Conservation (phyloP, 345 rosid species). For the Zanthoxylum bungeanum region DNA sequence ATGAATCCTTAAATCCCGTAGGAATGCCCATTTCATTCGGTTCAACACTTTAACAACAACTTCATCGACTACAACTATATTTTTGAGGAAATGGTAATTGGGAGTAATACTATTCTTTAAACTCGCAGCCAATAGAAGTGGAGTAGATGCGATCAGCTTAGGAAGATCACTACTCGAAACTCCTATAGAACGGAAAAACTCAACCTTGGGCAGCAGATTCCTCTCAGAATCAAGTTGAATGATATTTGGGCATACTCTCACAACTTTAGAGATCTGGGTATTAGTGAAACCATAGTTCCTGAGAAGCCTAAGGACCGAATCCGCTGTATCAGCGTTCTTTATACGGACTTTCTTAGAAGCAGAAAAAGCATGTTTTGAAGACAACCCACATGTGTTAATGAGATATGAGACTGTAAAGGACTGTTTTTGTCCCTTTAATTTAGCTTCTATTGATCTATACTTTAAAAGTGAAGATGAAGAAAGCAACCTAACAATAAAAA, state of each 20-base stretch:
- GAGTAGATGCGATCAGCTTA: not conserved
- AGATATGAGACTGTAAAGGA: not conserved
- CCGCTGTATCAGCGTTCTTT: not conserved
- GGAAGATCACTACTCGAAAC: constrained; percentile 10
- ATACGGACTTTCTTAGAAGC: constrained; percentile 12
- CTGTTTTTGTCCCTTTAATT: not conserved
- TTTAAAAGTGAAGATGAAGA: not conserved
- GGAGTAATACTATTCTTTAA: constrained; percentile 14
- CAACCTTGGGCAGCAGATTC: constrained; percentile 13
- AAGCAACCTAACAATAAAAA: not conserved
- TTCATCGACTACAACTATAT: not conserved
- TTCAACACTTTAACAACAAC: not conserved
- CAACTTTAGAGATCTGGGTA: constrained; percentile 6
- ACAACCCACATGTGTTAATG: constrained; percentile 1
- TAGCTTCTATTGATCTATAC: not conserved
- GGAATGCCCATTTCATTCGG: not conserved
- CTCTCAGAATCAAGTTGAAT: not conserved
- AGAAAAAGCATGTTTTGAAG: constrained; percentile 13
- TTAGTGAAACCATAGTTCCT: constrained; percentile 9
- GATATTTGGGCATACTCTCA: not conserved
- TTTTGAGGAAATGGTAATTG: constrained; percentile 6
- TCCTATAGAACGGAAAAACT: constrained; percentile 21
- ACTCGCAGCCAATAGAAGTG: not conserved
- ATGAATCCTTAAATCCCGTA: not conserved
- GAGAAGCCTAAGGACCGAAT: constrained; percentile 7